Conservation (phyloP, 169 alveolate species). For the Plasmodium gaboni region DNA sequence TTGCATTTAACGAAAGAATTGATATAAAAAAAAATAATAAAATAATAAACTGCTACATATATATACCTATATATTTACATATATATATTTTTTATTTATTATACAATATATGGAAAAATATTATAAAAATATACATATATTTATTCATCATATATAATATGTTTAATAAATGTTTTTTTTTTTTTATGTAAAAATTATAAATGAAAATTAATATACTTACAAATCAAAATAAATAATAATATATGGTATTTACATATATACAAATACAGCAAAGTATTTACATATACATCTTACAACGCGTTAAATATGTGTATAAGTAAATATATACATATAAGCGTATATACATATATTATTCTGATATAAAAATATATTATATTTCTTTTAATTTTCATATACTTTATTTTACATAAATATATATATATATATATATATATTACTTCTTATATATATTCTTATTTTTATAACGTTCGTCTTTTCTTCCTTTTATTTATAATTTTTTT, state of each 20-base stretch:
- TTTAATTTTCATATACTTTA: too few species aligned
- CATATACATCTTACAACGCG: too few species aligned
- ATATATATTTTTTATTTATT: neutral
- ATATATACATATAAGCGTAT: too few species aligned
- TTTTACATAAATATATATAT: conserved; percentile 11
- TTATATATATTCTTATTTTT: neutral
- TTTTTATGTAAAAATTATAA: neutral
- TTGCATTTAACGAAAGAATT: too few species aligned
- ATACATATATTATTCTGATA: too few species aligned
- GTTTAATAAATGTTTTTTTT: conserved; percentile 4
- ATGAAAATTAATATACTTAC: neutral
- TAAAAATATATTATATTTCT: too few species aligned
- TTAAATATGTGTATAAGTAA: too few species aligned
- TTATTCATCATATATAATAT: neutral
- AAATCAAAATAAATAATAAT: too few species aligned
- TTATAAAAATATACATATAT: conserved; percentile 26
- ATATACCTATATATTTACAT: conserved; percentile 5
- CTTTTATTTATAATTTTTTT: neutral
- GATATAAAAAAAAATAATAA: neutral
- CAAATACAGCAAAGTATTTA: too few species aligned
- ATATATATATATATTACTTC: conserved; percentile 2
- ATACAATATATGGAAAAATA: conserved; percentile 11
- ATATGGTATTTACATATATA: too few species aligned
- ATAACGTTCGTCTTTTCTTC: too few species aligned
- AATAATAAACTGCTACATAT: neutral